A percentile compares a stretch with the other conserved stretches of the same genome.
phyloP scores from a whole-genome alignment of 2,329 filamentous ascomycete genomes.

The Ceratocystis ficicola region DNA sequence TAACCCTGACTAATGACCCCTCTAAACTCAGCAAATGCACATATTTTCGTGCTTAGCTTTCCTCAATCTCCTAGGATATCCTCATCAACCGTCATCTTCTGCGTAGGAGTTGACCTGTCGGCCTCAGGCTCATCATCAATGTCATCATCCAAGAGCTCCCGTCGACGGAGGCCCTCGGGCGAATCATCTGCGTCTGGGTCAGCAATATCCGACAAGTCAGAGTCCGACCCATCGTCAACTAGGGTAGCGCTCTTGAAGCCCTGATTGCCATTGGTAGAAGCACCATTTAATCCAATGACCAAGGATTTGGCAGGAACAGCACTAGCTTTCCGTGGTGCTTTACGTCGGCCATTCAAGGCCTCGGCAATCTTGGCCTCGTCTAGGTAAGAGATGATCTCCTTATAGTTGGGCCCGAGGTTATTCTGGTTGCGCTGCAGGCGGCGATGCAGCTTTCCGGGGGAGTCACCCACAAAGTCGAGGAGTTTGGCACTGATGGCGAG shows the following conservation, averaged over 20 bases:
- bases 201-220: constrained; percentile 19
- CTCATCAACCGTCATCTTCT: constrained; percentile 23
- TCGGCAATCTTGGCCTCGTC: constrained; percentile 51
- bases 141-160: constrained; percentile 43
- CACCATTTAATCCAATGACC: not conserved
- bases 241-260: constrained; percentile 28
- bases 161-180: constrained; percentile 42
- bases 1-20: not conserved
- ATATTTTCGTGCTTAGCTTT: not conserved
- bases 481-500: constrained; percentile 64
- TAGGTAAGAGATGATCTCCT: constrained; percentile 68
- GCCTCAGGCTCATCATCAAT: constrained; percentile 32
- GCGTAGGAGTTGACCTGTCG: constrained; percentile 21
- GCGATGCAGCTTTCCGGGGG: constrained; percentile 52
- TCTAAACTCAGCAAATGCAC: not conserved
- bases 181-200: constrained; percentile 39
- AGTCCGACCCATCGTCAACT: constrained; percentile 18
- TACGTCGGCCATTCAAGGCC: constrained; percentile 31
- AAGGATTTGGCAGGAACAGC: constrained; percentile 26
- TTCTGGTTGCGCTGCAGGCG: constrained; percentile 66
- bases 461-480: constrained; percentile 51
- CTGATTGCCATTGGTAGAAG: constrained; percentile 24
- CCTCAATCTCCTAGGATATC: constrained; percentile 33
- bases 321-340: constrained; percentile 25
- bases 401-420: constrained; percentile 75